These are phyloP conservation scores for Sherardia arvensis DNA, from an alignment of 257 asterid genomes.

Conservation along the genomic window DNA sequence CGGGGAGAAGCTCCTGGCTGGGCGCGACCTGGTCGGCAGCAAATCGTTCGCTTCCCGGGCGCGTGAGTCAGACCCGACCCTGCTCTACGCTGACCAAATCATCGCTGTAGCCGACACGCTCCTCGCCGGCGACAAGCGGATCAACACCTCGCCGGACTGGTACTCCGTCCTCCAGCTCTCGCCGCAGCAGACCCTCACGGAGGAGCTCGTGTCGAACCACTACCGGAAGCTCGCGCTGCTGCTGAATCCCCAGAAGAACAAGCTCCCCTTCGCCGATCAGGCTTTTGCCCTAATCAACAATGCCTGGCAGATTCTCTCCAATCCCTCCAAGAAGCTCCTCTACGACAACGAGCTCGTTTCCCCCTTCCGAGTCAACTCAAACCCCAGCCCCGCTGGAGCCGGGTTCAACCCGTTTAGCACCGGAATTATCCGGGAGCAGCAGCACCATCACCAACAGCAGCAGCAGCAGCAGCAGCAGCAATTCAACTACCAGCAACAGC, in stretches of 20 bases:
- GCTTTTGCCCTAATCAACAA: constrained; percentile 69
- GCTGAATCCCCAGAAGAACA: constrained; percentile 67
- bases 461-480: not conserved
- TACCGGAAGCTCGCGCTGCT: constrained; percentile 51
- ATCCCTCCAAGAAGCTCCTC: constrained; percentile 46
- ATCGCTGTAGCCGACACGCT: constrained; percentile 83
- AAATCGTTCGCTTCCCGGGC: constrained; percentile 89
- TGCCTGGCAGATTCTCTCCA: constrained; percentile 78
- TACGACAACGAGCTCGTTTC: constrained; percentile 59
- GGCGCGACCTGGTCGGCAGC: constrained; percentile 78
- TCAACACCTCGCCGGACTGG: constrained; percentile 67
- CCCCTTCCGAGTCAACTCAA: constrained; percentile 15
- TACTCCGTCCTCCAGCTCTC: constrained; percentile 70
- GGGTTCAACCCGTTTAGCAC: constrained; percentile 11
- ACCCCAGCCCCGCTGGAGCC: constrained; percentile 14
- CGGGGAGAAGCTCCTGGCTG: constrained; percentile 73
- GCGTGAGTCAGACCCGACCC: constrained; percentile 79
- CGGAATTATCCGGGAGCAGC: constrained; percentile 15
- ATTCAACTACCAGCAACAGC: constrained; percentile 19
- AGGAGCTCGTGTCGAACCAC: constrained; percentile 53
- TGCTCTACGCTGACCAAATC: constrained; percentile 66
- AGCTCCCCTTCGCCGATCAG: constrained; percentile 61
- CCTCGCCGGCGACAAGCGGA: constrained; percentile 65
- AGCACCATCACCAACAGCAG: not conserved
- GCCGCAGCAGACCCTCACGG: constrained; percentile 50